Percentiles rank a stretch among this genome's conserved stretches.
phyloP scores from a whole-genome alignment of 768 basidiomycete species.

The Termitomyces sp. region DNA sequence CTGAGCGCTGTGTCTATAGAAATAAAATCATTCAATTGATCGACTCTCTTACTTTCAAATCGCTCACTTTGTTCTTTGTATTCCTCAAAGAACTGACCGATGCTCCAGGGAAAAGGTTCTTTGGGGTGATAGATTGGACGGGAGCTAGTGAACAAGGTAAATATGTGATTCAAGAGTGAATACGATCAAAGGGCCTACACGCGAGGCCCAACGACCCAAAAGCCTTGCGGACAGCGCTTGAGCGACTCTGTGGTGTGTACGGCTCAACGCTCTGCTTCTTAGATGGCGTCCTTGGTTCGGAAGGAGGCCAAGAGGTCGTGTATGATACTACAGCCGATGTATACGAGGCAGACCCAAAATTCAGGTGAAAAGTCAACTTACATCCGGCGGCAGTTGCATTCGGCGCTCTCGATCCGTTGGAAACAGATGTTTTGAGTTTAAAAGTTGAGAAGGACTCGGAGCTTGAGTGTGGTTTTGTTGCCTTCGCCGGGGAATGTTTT shows the following conservation, averaged over 20 bases:
- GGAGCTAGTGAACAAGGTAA: neutral
- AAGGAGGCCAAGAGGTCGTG: neutral
- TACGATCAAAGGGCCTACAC: neutral
- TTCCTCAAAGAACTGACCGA: neutral
- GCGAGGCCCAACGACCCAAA: neutral
- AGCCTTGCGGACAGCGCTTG: neutral
- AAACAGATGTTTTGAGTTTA: neutral
- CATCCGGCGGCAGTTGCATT: neutral
- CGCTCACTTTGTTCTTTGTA: neutral
- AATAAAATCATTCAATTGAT: neutral
- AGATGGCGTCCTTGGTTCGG: neutral
- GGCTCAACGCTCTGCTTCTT: neutral
- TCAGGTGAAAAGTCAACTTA: neutral
- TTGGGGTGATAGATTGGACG: neutral
- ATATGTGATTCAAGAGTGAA: neutral
- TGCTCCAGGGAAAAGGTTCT: neutral
- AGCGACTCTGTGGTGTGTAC: neutral
- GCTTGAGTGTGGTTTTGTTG: neutral
- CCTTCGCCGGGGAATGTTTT: conserved; percentile 6
- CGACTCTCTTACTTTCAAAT: neutral
- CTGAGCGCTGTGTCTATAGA: neutral
- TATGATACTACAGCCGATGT: neutral
- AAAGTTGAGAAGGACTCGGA: neutral
- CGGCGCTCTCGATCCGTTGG: neutral
- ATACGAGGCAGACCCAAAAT: neutral